These are phyloP conservation scores for Plasmodium malariae DNA, from an alignment of 169 alveolate genomes.

Conservation along the genomic window DNA sequence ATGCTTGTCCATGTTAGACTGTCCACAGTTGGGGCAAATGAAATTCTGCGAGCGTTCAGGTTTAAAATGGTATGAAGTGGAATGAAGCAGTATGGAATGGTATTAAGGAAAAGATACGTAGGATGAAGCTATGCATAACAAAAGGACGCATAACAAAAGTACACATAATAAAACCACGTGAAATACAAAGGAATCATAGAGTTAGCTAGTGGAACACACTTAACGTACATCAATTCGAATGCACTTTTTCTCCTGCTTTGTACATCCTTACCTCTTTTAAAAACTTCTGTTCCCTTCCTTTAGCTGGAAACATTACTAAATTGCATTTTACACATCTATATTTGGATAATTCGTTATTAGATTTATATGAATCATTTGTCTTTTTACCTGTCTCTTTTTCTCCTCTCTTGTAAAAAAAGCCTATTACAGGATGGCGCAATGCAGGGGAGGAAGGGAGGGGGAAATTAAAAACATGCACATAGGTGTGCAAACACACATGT, in stretches of 20 bases:
- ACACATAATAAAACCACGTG: no score
- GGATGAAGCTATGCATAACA: no score
- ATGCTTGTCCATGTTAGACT: conserved; percentile 59
- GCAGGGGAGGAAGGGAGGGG: background rate
- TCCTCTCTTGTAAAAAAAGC: background rate
- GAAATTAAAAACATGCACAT: background rate
- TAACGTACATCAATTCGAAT: background rate
- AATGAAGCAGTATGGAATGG: no score
- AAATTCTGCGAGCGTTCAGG: conserved; percentile 11
- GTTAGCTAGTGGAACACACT: no score
- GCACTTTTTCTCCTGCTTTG: background rate
- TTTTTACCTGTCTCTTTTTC: conserved; percentile 1
- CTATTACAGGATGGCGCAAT: background rate
- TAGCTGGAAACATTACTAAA: conserved; percentile 85
- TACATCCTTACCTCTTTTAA: conserved; percentile 78
- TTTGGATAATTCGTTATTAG: conserved; percentile 7
- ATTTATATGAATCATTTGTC: background rate
- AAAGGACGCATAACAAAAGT: no score
- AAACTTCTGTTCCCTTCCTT: conserved; percentile 84
- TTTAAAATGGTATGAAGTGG: no score
- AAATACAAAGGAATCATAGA: no score
- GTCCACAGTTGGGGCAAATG: conserved; percentile 70
- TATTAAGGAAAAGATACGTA: no score
- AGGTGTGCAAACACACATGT: background rate
- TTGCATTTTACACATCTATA: conserved; percentile 85